phyloP scores from a whole-genome alignment of 169 alveolate genomes.

The Amoebophrya sp. region DNA sequence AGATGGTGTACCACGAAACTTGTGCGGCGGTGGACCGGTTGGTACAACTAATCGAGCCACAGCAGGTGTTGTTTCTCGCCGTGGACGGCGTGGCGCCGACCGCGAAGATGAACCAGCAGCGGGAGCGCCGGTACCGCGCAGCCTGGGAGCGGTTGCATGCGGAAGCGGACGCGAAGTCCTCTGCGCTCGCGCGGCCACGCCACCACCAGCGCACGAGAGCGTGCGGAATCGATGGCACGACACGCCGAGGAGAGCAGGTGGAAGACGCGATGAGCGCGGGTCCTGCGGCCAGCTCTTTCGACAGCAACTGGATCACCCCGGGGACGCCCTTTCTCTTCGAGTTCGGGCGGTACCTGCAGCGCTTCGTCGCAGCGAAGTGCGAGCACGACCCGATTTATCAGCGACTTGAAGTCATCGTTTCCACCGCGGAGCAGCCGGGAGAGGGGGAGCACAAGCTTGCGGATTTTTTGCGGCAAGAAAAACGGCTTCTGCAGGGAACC shows the following conservation, averaged over 20 bases:
- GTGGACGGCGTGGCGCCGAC: slow-evolving; percentile 97
- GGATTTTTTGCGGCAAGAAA: slow-evolving; percentile 83
- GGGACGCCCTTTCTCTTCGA: slow-evolving; percentile 97
- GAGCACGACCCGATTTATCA: slow-evolving; percentile 79
- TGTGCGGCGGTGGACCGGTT: slow-evolving; percentile 43
- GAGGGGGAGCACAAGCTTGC: slow-evolving; percentile 99
- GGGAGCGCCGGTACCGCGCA: slow-evolving; percentile 50
- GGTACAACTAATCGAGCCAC: slow-evolving; percentile 84
- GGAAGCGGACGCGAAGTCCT: slow-evolving; percentile 29
- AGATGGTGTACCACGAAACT: neutral
- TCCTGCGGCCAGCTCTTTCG: too few relatives aligned
- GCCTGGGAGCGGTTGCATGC: slow-evolving; percentile 45
- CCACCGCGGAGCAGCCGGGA: slow-evolving; percentile 89
- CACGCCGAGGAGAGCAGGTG: slow-evolving; percentile 4
- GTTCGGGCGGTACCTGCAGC: slow-evolving; percentile 59
- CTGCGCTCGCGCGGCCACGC: neutral
- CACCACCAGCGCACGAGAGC: neutral
- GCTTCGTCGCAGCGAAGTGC: slow-evolving; percentile 76
- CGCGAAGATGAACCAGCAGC: slow-evolving; percentile 97
- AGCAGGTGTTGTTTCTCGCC: slow-evolving; percentile 69
- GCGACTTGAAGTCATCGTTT: slow-evolving; percentile 79
- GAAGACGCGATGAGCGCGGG: slow-evolving; percentile 43
- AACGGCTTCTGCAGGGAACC: neutral
- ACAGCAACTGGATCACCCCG: slow-evolving; percentile 96
- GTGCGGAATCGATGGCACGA: slow-evolving; percentile 21